These are phyloP conservation scores for Mycosphaerella sp. DNA, from an alignment of 2,329 filamentous ascomycete species.

Conservation along the genomic window DNA sequence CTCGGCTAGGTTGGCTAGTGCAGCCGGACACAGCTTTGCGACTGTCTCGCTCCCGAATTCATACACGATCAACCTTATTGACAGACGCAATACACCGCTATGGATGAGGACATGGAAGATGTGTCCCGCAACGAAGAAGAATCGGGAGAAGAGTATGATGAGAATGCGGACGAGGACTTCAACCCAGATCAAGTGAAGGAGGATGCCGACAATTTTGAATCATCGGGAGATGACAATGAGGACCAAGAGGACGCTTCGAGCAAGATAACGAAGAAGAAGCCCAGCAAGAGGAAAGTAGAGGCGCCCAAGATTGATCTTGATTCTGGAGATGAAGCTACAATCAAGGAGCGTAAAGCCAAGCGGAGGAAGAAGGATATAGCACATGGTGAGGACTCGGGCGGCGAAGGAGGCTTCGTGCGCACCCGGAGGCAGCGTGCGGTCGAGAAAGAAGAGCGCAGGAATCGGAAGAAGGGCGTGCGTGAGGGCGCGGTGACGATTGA, in stretches of 20 bases:
- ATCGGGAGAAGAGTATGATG: constrained; percentile 38
- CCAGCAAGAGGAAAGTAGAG: constrained; percentile 37
- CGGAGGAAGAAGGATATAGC: constrained; percentile 36
- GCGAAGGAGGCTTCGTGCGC: constrained; percentile 47
- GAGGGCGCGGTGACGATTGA: constrained; percentile 49
- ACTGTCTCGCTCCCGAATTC: not conserved
- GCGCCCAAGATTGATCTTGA: constrained; percentile 38
- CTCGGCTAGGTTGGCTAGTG: too few species aligned
- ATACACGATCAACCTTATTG: not conserved
- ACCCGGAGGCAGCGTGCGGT: constrained; percentile 49
- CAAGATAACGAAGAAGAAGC: constrained; percentile 3
- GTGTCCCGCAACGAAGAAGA: constrained; percentile 14
- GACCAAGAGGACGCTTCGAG: constrained; percentile 9
- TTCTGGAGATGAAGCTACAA: constrained; percentile 54
- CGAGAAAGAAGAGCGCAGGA: constrained; percentile 46
- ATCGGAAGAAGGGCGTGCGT: constrained; percentile 39
- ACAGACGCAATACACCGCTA: not conserved
- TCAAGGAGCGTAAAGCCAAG: constrained; percentile 41
- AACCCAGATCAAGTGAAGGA: constrained; percentile 34
- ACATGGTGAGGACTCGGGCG: constrained; percentile 36
- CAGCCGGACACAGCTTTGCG: too few species aligned
- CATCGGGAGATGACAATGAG: constrained; percentile 35
- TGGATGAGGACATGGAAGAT: constrained; percentile 18
- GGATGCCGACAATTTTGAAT: constrained; percentile 30
- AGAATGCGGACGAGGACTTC: constrained; percentile 43